Base-by-base conservation (phyloP, 208 protist species). In the Acanthamoeba quina region DNA sequence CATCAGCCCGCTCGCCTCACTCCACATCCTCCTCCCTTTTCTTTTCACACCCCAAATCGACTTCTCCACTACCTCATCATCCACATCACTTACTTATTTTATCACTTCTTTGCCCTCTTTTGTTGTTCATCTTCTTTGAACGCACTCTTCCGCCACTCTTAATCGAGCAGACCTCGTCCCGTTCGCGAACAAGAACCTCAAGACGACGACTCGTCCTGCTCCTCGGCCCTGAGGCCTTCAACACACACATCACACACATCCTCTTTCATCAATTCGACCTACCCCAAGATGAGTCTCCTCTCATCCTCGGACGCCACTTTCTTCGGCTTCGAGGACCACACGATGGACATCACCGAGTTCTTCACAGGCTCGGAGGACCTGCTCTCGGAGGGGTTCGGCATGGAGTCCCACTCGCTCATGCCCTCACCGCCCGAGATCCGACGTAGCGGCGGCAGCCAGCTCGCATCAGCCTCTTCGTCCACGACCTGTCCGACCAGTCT, bases 281-380 rank as follows among this genome's bases (percentile, higher is more conserved):
- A 76, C 68, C 19, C 17, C 26, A 52, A 37, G 37, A 80, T 80
- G 70, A 80, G 70, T 47, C 34, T 80, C 37, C 70, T 80, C 29
- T 26, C 70, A 26, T 17, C 47, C 13, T n/a, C 34, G 41, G 70
- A 80, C 37, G 15, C 70, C 11, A 47, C 37, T 31, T 80, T 49
- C 70, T 80, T 80, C 34, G 41, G 37, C 31, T 80, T 80, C 41
- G 62, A 64, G 26, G 68, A 80, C 34, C 70, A 80, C 41, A 49
- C 26, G 13, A 80, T 80, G 70, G 70, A 80, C 70, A 80, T 80
- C 26, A 80, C 31, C 70, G 70, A 80, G 70, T 80, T 80, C 70
- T 80, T 80, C 24, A 37, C 70, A 4, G 62, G 70, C 70, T 24
- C 70, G 19, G 41, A 24, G 0, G 70, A 80, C 41, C 70, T 80